These are phyloP conservation scores for Calendula officinalis DNA, from an alignment of 129 eudicot species.

Conservation along the genomic window DNA sequence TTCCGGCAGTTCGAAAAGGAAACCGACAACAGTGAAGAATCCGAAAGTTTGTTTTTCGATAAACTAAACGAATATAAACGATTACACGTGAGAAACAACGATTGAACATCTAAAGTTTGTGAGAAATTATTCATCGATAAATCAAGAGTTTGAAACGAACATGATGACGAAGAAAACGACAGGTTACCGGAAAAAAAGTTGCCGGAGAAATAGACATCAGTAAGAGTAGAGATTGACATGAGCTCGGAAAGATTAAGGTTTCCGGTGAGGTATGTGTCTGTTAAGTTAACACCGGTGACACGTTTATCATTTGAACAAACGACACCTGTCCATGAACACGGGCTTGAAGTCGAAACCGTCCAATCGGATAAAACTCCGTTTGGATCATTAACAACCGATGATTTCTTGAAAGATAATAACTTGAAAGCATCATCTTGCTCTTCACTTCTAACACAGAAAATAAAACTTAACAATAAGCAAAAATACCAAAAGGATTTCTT, in stretches of 20 bases:
- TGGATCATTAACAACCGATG: constrained; percentile 60
- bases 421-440: constrained; percentile 36
- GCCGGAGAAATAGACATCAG: constrained; percentile 46
- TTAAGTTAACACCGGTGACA: constrained; percentile 45
- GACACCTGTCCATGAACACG: constrained; percentile 73
- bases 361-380: constrained; percentile 50
- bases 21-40: constrained; percentile 42
- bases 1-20: constrained; percentile 54
- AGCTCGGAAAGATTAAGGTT: constrained; percentile 53
- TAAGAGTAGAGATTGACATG: constrained; percentile 42
- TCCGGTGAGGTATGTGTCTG: constrained; percentile 49
- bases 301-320: constrained; percentile 40
- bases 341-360: constrained; percentile 37
- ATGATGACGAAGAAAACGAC: constrained; percentile 36
- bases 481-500: constrained; percentile 16
- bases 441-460: constrained; percentile 23
- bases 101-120: constrained; percentile 32
- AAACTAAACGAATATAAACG: constrained; percentile 40
- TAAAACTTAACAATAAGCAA: constrained; percentile 30
- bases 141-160: constrained; percentile 55
- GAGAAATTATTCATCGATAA: constrained; percentile 59
- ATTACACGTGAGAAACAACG: constrained; percentile 41
- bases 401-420: constrained; percentile 52
- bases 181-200: constrained; percentile 73
- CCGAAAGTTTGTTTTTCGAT: constrained; percentile 55